Evolutionary conservation across 306 rosid genomes (phyloP), one percentile per base, ranked within the genome.

Genomic region (Astragalus glycyphyllos): DNA sequence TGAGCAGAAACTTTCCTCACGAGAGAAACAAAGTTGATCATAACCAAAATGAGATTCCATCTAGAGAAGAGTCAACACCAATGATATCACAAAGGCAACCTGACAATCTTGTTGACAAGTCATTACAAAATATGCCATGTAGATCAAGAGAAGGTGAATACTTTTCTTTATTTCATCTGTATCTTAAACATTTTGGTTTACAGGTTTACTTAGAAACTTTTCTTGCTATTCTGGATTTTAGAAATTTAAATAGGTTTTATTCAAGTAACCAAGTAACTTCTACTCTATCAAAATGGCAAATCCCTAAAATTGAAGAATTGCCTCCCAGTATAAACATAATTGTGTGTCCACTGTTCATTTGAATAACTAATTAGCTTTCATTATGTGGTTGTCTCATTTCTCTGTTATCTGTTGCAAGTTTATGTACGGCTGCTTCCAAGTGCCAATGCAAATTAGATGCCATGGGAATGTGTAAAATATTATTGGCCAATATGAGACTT

Each of bases 61-160:
- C 71, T 69, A 79, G 85, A 77, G 78, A 79, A 44, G 89, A 85
- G 70, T 61, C 82, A n/a, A 66, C 72, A 59, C 61, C 63, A 17
- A 66, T 76, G 20, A 63, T 64, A 75, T 68, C 86, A 50, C 77
- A 77, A 38, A 75, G 48, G 56, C 84, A 74, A 71, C 83, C 75
- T 69, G 87, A 74, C 70, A 81, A 81, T 50, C 79, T 34, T 63
- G 79, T 68, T 54, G 69, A 76, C 78, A 80, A 53, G 72, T 72
- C 85, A 51, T 76, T 78, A 14, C 90, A 76, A 84, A 85, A 68
- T 78, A 59, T 67, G 79, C 85, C 83, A 57, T 54, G 59, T 68
- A 80, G 72, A 79, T 71, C 81, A 15, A 84, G 75, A 71, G 75
- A 82, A 58, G 92, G 97, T 90, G 56, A 81, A 64, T 50, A 76